These are phyloP conservation scores for Lactifluus pinguis DNA, from an alignment of 768 basidiomycete genomes.

Conservation along the genomic window DNA sequence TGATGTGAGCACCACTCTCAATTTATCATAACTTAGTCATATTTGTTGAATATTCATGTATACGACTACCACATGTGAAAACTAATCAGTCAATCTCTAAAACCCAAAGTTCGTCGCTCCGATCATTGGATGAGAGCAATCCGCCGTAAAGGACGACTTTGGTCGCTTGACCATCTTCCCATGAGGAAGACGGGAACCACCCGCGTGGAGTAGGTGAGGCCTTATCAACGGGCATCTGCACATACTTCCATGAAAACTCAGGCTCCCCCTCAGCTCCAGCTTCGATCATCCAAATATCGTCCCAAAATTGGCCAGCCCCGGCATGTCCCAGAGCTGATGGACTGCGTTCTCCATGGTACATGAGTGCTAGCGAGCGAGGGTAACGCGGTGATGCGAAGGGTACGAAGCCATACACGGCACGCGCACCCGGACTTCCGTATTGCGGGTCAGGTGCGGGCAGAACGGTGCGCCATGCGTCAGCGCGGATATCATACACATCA, in stretches of 20 bases:
- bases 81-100: slow-evolving; percentile 24
- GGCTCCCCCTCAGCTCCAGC: not conserved
- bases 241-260: not conserved
- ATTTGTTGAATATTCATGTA: no score
- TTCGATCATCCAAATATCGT: slow-evolving; percentile 32
- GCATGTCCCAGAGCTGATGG: slow-evolving; percentile 31
- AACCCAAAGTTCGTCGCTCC: slow-evolving; percentile 35
- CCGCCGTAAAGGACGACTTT: not conserved
- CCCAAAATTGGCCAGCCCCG: slow-evolving; percentile 33
- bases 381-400: slow-evolving; percentile 21
- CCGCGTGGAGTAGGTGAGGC: not conserved
- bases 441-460: slow-evolving; percentile 23
- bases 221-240: not conserved
- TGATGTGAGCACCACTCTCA: no score
- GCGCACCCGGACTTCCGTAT: slow-evolving; percentile 26
- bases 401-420: slow-evolving; percentile 31
- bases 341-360: slow-evolving; percentile 32
- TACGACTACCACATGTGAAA: not conserved
- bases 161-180: not conserved
- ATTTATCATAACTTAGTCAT: no score
- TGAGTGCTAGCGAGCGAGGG: slow-evolving; percentile 23
- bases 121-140: slow-evolving; percentile 32
- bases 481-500: slow-evolving; percentile 28
- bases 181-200: not conserved
- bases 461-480: slow-evolving; percentile 19